These are phyloP conservation scores for Articulospora tetracladia DNA, from an alignment of 495 filamentous ascomycete genomes.

Conservation along the genomic window DNA sequence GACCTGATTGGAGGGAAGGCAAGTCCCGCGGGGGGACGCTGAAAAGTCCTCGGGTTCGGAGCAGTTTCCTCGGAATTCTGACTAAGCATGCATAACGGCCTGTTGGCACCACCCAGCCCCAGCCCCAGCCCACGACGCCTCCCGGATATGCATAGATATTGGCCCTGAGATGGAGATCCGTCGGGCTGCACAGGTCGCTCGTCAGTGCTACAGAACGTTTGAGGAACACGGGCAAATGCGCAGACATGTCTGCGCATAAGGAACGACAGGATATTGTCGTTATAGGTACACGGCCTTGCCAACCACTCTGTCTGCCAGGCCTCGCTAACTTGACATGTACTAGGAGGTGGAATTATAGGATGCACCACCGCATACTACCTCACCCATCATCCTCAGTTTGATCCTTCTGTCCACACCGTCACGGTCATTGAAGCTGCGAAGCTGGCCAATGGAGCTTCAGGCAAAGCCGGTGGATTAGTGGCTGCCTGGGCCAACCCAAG, in stretches of 20 bases:
- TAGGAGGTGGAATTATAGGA: slow-evolving; percentile 92
- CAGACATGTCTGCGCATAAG: slow-evolving; percentile 3
- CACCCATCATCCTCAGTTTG: slow-evolving; percentile 79
- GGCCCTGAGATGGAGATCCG: too few species aligned
- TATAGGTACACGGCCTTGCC: slow-evolving; percentile 47
- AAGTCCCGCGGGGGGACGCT: neutral
- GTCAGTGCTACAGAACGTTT: neutral
- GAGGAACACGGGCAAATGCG: slow-evolving; percentile 4
- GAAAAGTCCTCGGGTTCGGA: neutral
- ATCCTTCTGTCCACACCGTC: slow-evolving; percentile 68
- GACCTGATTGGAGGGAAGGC: neutral
- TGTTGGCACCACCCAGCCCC: too few species aligned
- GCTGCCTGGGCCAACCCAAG: slow-evolving; percentile 88
- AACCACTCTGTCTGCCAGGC: neutral
- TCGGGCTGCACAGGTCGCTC: neutral
- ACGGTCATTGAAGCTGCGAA: slow-evolving; percentile 84
- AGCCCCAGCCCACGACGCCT: too few species aligned
- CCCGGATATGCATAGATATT: too few species aligned
- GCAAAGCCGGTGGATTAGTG: slow-evolving; percentile 91
- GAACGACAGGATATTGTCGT: slow-evolving; percentile 57
- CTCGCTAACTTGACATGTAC: slow-evolving; percentile 1
- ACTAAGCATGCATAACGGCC: too few species aligned
- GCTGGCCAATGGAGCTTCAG: slow-evolving; percentile 88
- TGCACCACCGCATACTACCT: slow-evolving; percentile 91
- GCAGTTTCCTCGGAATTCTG: too few species aligned